Evolutionary conservation across 768 basidiomycete genomes (phyloP).

Genomic region (Tulasnella sp.): DNA sequence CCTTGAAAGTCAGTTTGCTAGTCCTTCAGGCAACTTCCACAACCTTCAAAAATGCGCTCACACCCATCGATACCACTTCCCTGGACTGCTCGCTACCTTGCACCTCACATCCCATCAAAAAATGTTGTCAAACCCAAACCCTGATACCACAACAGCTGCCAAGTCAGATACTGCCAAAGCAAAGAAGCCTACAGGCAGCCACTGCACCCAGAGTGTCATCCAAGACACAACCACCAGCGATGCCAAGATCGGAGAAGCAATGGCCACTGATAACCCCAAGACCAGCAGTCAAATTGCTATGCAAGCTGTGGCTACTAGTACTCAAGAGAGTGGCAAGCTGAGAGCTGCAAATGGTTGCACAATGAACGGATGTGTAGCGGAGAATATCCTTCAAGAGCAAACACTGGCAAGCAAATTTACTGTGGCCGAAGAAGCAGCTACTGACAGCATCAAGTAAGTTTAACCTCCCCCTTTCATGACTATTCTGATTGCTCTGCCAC

Average conservation of each 20-base stretch:
- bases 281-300: too few species aligned
- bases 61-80: too few species aligned
- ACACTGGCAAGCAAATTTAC: background rate
- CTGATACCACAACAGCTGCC: background rate
- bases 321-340: too few species aligned
- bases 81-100: too few species aligned
- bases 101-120: background rate
- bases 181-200: background rate
- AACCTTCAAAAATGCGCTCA: too few species aligned
- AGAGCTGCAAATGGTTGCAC: background rate
- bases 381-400: background rate
- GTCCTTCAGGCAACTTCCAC: too few species aligned
- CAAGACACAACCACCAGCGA: background rate
- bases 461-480: background rate
- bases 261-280: background rate
- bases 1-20: too few species aligned
- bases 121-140: background rate
- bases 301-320: too few species aligned
- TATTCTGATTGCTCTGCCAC: background rate
- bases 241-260: background rate
- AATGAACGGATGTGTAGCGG: background rate
- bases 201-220: background rate
- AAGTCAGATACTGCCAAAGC: background rate
- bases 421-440: background rate
- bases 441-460: background rate